Evolutionary conservation across 257 asterid genomes (phyloP).

Genomic region (Solanum chilense): DNA sequence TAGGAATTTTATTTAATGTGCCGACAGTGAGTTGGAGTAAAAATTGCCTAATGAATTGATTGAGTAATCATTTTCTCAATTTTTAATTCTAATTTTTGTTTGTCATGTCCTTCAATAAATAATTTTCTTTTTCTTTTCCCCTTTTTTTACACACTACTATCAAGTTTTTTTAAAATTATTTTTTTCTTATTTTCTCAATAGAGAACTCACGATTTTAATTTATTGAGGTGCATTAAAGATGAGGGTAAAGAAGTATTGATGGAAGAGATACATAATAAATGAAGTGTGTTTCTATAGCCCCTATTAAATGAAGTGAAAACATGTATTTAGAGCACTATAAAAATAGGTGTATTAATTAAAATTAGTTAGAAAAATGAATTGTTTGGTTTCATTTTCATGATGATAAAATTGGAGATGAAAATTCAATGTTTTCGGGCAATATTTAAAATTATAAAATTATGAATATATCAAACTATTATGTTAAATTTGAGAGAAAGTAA

Average conservation of each 20-base stretch:
- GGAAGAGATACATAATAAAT: not conserved
- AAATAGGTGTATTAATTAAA: not conserved
- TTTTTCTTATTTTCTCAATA: no score
- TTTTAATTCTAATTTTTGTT: not conserved
- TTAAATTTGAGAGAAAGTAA: no score
- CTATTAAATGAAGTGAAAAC: not conserved
- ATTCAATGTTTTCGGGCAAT: no score
- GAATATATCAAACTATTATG: no score
- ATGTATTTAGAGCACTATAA: not conserved
- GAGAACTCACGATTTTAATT: not conserved
- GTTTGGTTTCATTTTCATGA: not conserved
- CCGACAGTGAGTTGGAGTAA: conserved; percentile 19
- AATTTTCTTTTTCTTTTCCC: no score
- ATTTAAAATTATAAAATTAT: no score
- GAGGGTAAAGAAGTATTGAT: not conserved
- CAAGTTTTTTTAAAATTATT: no score
- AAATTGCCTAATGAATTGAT: not conserved
- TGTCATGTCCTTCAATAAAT: not conserved
- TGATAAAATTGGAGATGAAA: no score
- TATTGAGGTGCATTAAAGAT: not conserved
- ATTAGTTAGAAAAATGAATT: not conserved
- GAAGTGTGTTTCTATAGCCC: not conserved
- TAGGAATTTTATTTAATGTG: not conserved
- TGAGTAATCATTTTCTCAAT: not conserved
- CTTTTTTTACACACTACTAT: no score